Percentiles rank a stretch among this genome's conserved stretches.
Evolutionary conservation across 1,284 basidiomycete species (phyloP).

Genomic region (Fistulinella staudtii): DNA sequence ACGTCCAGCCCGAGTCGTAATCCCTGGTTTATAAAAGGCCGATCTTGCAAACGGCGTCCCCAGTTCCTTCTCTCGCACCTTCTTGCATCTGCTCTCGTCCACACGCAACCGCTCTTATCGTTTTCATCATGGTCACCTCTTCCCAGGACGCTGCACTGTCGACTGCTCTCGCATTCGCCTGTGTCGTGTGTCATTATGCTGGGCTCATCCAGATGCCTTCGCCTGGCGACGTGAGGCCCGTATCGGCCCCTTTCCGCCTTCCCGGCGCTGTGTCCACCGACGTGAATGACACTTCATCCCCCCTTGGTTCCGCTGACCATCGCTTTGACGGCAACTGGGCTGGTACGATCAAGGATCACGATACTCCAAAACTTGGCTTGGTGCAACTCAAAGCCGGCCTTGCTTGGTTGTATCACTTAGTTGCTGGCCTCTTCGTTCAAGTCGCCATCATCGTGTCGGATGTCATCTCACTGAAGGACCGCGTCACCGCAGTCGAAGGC

Average conservation of each 20-base stretch:
- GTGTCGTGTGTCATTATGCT: not conserved
- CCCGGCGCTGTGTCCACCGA: not conserved
- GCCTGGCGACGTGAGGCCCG: not conserved
- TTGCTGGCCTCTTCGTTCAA: slow-evolving; percentile 8
- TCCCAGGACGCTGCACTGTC: slow-evolving; percentile 1
- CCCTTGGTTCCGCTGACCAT: not conserved
- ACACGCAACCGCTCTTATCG: not conserved
- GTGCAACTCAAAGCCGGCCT: slow-evolving; percentile 7
- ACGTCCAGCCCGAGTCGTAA: slow-evolving; percentile 8
- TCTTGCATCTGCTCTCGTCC: not conserved
- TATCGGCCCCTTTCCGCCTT: not conserved
- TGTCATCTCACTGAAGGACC: slow-evolving; percentile 18
- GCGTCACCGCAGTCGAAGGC: slow-evolving; percentile 16
- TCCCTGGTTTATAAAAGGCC: slow-evolving; percentile 8
- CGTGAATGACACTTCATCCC: not conserved
- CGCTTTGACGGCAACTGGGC: not conserved
- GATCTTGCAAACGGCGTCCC: not conserved
- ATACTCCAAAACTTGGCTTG: not conserved
- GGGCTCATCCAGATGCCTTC: not conserved
- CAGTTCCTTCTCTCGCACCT: slow-evolving; percentile 2
- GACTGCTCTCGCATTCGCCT: slow-evolving; percentile 2
- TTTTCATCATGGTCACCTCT: slow-evolving; percentile 9
- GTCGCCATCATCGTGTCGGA: slow-evolving; percentile 10
- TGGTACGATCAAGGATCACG: not conserved
- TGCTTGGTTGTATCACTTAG: slow-evolving; percentile 9